A percentile compares a stretch with the other conserved stretches of the same genome.
Conservation (phyloP, 2,329 filamentous ascomycete species). For the Fusarium oligoseptatum region DNA sequence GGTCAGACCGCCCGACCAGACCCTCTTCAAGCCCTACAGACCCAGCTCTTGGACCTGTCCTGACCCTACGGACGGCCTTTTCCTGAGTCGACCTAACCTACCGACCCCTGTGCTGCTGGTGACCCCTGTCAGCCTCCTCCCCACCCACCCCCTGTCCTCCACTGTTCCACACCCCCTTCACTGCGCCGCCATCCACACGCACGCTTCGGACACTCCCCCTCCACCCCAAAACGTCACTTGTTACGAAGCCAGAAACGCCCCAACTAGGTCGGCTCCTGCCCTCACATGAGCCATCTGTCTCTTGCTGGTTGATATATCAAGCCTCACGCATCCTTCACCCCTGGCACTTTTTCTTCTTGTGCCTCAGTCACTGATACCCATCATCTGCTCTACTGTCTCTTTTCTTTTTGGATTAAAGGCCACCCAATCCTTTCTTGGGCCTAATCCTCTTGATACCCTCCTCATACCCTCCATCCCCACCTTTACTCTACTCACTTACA, state of each 20-base stretch:
- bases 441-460: constrained; percentile 22
- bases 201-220: constrained; percentile 9
- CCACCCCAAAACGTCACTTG: constrained; percentile 56
- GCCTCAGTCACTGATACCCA: constrained; percentile 39
- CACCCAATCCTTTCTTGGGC: constrained; percentile 21
- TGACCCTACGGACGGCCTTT: no score
- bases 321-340: constrained; percentile 43
- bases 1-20: constrained; percentile 29
- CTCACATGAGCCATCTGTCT: constrained; percentile 48
- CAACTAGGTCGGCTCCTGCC: constrained; percentile 26
- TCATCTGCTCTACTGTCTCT: constrained; percentile 27
- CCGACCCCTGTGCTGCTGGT: neutral
- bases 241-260: constrained; percentile 50
- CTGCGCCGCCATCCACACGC: constrained; percentile 13
- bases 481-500: constrained; percentile 31
- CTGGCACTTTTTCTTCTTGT: constrained; percentile 27
- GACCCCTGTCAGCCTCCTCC: neutral
- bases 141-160: constrained; percentile 3
- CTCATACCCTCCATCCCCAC: constrained; percentile 10
- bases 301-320: constrained; percentile 47
- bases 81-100: neutral
- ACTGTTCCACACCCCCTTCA: constrained; percentile 56
- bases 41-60: neutral
- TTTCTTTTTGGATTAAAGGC: constrained; percentile 23
- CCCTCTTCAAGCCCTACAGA: neutral